Base-by-base conservation (phyloP, 2,329 filamentous ascomycete genomes). In the Gnomoniopsis smithogilvyi region DNA sequence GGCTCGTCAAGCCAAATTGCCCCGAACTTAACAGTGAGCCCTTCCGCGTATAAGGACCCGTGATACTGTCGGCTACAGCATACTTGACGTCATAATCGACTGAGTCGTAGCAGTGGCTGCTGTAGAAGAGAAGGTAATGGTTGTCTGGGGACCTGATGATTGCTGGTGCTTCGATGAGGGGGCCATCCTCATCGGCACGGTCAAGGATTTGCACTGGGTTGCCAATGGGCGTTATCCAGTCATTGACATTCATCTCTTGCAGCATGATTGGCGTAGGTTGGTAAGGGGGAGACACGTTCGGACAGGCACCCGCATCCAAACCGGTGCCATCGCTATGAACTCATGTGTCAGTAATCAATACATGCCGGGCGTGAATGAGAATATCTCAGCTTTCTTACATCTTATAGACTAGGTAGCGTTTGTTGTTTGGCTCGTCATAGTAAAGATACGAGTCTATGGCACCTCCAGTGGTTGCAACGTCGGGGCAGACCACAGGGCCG, bases 361-460 rank as follows among this genome's bases (percentile, higher is more conserved):
- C 8, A 11, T 41, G 4, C 17, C 24, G 17, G 3, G 11, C n/a
- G 3, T 21, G 21, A n/a, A n/a, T 17, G n/a, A 11, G 24, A 17
- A 50, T 24, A 15, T 41, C 12, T 11, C 21, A n/a, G 14, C 10
- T 30, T 15, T 45, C 60, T 51, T 53, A 62, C 60, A 53, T 53
- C 69, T 89, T 90, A 73, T 87, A 89, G 6, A 83, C 72, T 7
- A 89, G 75, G 67, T 87, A 89, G 10, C 79, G 77, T 45, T 70
- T 77, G 47, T 81, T 81, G 21, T 69, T 72, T 45, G 79, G 76
- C 12, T 69, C 68, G 65, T 89, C 86, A 11, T 72, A 66, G 69
- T 87, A 88, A 6, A 82, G 83, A 0, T 81, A 75, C 0, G 86
- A 74, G 65, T 89, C 86, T 64, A 89, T 89, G 17, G 84, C 80